Evolutionary conservation across 148 eudicot species (phyloP), one percentile per base, ranked within the genome.

Genomic region (Polygonum maritimum): DNA sequence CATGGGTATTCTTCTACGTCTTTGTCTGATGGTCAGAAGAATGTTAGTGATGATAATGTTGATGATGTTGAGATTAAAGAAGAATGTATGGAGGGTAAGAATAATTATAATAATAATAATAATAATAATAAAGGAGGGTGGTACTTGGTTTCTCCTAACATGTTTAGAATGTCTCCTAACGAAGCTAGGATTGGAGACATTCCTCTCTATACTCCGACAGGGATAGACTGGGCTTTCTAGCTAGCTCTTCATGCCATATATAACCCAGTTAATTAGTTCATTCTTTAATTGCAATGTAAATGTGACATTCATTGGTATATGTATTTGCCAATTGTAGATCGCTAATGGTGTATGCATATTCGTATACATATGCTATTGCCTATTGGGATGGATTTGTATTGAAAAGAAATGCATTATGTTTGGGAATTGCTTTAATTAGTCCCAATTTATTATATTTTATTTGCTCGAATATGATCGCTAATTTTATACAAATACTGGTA

Each of bases 161-260:
- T 69, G 55, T 67, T 65, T 15, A 9, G 31, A 26, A 26, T 14
- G 36, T 0, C 35, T 19, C 48, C 36, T 39, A 52, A 8, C 15
- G 40, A 77, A 39, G 18, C 52, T 48, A 70, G 57, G 9, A 69
- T 77, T 71, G 69, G 79, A 36, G 71, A 67, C 44, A 36, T 67
- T 21, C 79, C 79, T 36, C 69, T 70, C 19, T 40, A 60, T n/a
- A 44, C 52, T 19, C 58, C 48, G 6, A 40, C 22, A 19, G 35
- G 48, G 33, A 12, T 11, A 39, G 21, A 67, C 10, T 35, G 45
- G 71, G 8, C 14, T 35, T 67, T 33, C 22, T 35, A 54, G 36
- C 19, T 33, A 54, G 36, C 65, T 58, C 22, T 19, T 51, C 55
- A 3, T 16, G n/a, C n/a, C n/a, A n/a, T n/a, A n/a, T n/a, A n/a